Conservation (phyloP, 208 protist genomes). For the Leishmania amazonensis region DNA sequence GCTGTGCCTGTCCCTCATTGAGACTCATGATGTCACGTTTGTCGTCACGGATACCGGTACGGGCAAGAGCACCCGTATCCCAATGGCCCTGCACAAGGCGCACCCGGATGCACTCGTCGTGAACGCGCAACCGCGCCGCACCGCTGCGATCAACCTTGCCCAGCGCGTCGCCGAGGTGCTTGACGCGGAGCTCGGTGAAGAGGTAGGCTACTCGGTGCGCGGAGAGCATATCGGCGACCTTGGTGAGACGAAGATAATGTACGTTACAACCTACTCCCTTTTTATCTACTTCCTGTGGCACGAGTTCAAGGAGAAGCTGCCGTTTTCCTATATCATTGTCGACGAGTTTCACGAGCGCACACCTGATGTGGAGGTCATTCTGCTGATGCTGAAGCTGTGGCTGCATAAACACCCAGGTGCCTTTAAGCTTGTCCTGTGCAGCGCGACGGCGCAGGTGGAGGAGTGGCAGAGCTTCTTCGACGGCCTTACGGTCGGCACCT, state of each 20-base stretch:
- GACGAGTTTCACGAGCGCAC: constrained; percentile 96
- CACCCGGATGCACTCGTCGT: constrained; percentile 49
- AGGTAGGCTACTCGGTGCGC: constrained; percentile 84
- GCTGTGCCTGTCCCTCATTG: constrained; percentile 58
- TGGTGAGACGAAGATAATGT: constrained; percentile 81
- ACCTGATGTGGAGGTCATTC: constrained; percentile 92
- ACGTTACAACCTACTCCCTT: constrained; percentile 89
- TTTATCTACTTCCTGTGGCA: constrained; percentile 78
- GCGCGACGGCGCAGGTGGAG: constrained; percentile 85
- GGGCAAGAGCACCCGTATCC: constrained; percentile 88
- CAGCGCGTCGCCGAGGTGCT: constrained; percentile 61
- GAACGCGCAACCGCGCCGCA: constrained; percentile 82
- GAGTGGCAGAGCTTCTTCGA: constrained; percentile 85
- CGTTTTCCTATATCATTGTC: constrained; percentile 91
- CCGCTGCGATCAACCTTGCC: constrained; percentile 80
- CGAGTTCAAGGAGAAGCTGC: constrained; percentile 46
- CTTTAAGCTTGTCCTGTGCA: constrained; percentile 89
- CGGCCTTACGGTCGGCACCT: constrained; percentile 63
- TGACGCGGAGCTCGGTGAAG: constrained; percentile 45
- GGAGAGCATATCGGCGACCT: constrained; percentile 74
- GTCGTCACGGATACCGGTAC: constrained; percentile 87
- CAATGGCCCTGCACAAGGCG: constrained; percentile 67
- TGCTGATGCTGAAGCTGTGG: constrained; percentile 88
- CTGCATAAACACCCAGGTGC: constrained; percentile 59
- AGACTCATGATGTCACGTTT: constrained; percentile 82